Evolutionary conservation across 140 eudicot species (phyloP), one percentile per base, ranked within the genome.

Genomic region (Ambrosia hybrid): DNA sequence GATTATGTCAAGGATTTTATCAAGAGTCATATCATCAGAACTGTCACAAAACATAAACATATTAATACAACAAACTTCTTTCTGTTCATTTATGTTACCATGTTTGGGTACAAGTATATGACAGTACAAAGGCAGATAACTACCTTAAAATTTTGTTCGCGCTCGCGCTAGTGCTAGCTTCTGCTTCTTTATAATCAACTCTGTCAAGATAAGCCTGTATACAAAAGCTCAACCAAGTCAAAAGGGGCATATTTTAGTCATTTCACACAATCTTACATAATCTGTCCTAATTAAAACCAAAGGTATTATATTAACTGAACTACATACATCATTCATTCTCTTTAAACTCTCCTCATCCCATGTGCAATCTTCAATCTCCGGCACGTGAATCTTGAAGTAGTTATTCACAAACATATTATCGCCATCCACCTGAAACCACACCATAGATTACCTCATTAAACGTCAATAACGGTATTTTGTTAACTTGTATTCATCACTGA

Each of bases 321-420:
- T 71, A 81, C 84, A 72, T 86, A 92, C 98, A n/a, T 92, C 98
- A 59, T 95, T 85, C 89, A 73, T 82, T 85, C 63, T 78, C 92
- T 58, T 83, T n/a, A 49, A 12, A 49, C 3, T 49, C 55, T 43
- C 48, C 8, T 43, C 88, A 80, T 87, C 82, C 95, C 96, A 92
- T 46, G 87, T 51, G 76, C 79, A 60, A 67, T 49, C 13, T 4
- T 49, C 14, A 9, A 49, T 49, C 55, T 49, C 87, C 36, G 77
- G 77, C 73, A 79, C 86, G 72, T 88, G 90, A 83, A 85, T 79
- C 87, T 84, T 86, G 76, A 94, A 94, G 70, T 68, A 76, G 59
- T 85, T 76, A 17, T 84, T 82, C 77, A 85, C 82, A 68, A 84
- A 94, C 55, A 78, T 30, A n/a, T 97, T 88, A 79, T 90, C 86